Evolutionary conservation across 371 early-diverging fungal species (phyloP).

Genomic region (Actinomortierella ambigua): DNA sequence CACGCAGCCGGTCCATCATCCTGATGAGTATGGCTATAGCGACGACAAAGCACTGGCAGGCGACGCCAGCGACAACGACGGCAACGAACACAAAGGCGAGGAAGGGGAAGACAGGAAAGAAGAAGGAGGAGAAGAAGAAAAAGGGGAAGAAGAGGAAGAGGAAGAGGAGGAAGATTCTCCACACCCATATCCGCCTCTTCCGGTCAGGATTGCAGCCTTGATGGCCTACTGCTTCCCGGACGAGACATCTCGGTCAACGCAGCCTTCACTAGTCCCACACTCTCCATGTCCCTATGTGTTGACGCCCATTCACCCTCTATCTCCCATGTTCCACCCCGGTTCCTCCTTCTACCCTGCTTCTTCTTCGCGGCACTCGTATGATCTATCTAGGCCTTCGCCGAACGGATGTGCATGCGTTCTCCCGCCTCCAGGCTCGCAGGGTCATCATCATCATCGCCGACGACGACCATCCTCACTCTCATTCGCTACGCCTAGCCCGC

Average conservation of each 20-base stretch:
- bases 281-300: not conserved
- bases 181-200: not conserved
- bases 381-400: constrained; percentile 13
- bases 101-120: no score
- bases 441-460: no score
- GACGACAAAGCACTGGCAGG: not conserved
- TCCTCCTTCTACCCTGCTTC: no score
- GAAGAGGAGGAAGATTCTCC: no score
- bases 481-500: no score
- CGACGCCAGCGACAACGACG: not conserved
- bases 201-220: not conserved
- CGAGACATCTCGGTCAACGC: constrained; percentile 2
- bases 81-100: no score
- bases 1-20: no score
- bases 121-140: no score
- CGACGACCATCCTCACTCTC: not conserved
- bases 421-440: no score
- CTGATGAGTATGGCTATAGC: not conserved
- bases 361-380: constrained; percentile 21
- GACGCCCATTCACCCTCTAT: constrained; percentile 27
- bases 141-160: no score
- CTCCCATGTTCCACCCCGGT: no score
- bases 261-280: not conserved
- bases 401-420: constrained; percentile 9
- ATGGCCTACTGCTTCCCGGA: constrained; percentile 33